Evolutionary conservation across 345 rosid species (phyloP).

Genomic region (Geranium rotundifolium): DNA sequence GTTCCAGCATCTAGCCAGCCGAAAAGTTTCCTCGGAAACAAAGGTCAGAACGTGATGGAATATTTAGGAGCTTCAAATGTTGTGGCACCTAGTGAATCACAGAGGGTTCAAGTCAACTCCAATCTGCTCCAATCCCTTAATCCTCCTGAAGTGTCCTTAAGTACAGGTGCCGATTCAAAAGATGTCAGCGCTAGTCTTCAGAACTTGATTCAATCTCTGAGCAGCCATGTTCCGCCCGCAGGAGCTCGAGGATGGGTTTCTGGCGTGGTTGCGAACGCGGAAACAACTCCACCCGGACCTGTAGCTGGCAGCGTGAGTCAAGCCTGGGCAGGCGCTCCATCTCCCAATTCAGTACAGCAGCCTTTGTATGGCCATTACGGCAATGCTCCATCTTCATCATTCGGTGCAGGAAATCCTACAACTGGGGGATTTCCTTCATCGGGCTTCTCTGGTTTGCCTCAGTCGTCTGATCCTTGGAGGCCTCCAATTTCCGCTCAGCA

Average conservation of each 20-base stretch:
- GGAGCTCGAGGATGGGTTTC: conserved; percentile 35
- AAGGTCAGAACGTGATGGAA: no score
- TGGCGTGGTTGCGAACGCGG: conserved; percentile 31
- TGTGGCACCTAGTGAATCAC: conserved; percentile 16
- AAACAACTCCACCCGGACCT: conserved; percentile 20
- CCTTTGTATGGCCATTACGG: conserved; percentile 31
- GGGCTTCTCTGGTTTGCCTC: conserved; percentile 24
- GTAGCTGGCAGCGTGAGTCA: conserved; percentile 33
- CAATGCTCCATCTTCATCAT: conserved; percentile 24
- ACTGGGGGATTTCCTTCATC: conserved; percentile 26
- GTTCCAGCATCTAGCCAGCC: conserved; percentile 9
- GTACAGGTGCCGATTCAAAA: conserved; percentile 25
- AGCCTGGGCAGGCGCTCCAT: conserved; percentile 39
- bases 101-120: conserved; percentile 27
- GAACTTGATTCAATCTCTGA: conserved; percentile 32
- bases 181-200: conserved; percentile 25
- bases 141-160: conserved; percentile 16
- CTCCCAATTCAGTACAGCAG: conserved; percentile 19
- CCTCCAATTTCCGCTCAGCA: conserved; percentile 35
- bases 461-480: conserved; percentile 55
- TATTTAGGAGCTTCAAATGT: not conserved
- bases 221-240: conserved; percentile 20
- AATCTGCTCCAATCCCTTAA: conserved; percentile 12
- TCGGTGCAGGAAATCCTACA: conserved; percentile 20
- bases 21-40: no score